Evolutionary conservation across 768 basidiomycete species (phyloP).

Genomic region (Tricholoma sp.): DNA sequence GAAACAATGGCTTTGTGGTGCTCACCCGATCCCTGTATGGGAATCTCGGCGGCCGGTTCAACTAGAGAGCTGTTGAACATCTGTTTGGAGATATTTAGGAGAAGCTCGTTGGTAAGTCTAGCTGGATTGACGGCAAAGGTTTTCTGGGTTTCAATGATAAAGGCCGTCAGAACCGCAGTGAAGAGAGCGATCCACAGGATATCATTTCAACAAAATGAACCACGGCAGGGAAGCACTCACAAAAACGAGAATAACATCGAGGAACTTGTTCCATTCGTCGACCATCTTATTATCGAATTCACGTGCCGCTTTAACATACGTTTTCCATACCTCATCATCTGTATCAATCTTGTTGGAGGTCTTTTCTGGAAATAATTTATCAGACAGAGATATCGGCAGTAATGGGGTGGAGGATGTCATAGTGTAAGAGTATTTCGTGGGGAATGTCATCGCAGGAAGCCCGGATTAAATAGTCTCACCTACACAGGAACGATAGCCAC

Average conservation of each 20-base stretch:
- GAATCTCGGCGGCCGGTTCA: not conserved
- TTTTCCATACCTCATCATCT: not conserved
- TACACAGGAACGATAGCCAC: too few relatives aligned
- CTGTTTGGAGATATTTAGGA: slow-evolving; percentile 5
- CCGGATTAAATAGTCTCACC: too few relatives aligned
- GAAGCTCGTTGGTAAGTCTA: slow-evolving; percentile 10
- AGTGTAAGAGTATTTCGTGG: not conserved
- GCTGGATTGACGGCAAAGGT: slow-evolving; percentile 5
- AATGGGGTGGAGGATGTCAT: not conserved
- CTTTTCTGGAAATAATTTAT: not conserved
- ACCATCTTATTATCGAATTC: slow-evolving; percentile 5
- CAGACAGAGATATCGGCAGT: not conserved
- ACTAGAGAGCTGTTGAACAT: not conserved
- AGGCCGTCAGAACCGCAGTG: slow-evolving; percentile 10
- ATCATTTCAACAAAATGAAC: not conserved
- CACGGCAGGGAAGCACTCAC: slow-evolving; percentile 2
- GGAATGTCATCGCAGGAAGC: not conserved
- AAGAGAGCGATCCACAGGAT: slow-evolving; percentile 8
- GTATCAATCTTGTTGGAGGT: not conserved
- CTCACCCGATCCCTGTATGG: not conserved
- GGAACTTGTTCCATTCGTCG: slow-evolving; percentile 9
- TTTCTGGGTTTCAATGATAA: slow-evolving; percentile 6
- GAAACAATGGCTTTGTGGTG: not conserved
- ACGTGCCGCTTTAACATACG: slow-evolving; percentile 4
- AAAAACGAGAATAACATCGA: slow-evolving; percentile 9